These are phyloP conservation scores for Musa schizocarpa DNA, from an alignment of 176 grass and related monocot genomes.

Conservation along the genomic window DNA sequence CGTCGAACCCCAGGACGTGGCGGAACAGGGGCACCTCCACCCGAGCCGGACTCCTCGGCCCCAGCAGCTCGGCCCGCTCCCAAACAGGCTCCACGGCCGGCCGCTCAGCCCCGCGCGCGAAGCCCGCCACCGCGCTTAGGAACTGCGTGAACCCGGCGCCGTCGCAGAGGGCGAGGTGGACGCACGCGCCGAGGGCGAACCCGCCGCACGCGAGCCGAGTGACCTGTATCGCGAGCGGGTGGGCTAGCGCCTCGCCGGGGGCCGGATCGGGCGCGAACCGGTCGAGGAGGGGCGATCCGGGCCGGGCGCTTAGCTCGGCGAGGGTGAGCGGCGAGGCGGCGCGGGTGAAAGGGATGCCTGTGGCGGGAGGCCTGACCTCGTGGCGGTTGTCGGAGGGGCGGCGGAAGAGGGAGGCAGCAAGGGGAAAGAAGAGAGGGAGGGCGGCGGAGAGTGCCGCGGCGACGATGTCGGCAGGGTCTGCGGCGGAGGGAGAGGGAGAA, in stretches of 20 bases:
- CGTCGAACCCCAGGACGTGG: conserved; percentile 30
- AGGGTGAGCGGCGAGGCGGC: conserved; percentile 13
- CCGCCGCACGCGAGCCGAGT: conserved; percentile 51
- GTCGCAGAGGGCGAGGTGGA: conserved; percentile 65
- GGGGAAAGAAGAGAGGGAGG: conserved; percentile 31
- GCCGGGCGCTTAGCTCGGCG: conserved; percentile 30
- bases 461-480: conserved; percentile 30
- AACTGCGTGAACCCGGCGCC: conserved; percentile 57
- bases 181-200: conserved; percentile 60
- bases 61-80: conserved; percentile 41
- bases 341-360: conserved; percentile 9
- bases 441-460: conserved; percentile 26
- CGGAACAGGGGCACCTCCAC: conserved; percentile 26
- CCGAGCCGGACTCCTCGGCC: conserved; percentile 28
- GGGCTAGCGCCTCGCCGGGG: neutral
- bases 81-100: conserved; percentile 27
- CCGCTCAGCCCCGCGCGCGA: conserved; percentile 19
- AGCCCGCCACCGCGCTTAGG: conserved; percentile 31
- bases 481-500: conserved; percentile 6
- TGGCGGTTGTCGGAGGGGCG: conserved; percentile 13
- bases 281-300: conserved; percentile 31
- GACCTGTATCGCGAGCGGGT: conserved; percentile 41
- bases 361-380: neutral
- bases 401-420: conserved; percentile 29
- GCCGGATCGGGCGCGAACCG: conserved; percentile 28